Evolutionary conservation across 768 basidiomycete genomes (phyloP).

Genomic region (Amanita fuliginea): DNA sequence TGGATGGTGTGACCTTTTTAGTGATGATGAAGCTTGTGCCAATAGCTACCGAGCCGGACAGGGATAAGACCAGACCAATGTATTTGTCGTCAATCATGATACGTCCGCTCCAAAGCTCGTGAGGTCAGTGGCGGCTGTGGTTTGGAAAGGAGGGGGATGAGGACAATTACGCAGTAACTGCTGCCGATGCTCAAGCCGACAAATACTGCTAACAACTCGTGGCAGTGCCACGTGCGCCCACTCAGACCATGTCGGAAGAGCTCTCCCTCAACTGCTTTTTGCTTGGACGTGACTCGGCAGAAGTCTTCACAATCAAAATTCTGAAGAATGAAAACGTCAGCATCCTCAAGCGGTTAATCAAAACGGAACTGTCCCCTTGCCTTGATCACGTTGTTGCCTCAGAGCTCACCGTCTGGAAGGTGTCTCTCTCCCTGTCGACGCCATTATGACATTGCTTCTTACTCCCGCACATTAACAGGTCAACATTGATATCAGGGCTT

Average conservation of each 20-base stretch:
- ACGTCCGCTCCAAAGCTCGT: neutral
- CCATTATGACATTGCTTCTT: neutral
- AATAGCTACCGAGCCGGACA: conserved; percentile 78
- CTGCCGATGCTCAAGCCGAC: no score
- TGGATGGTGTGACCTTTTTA: conserved; percentile 64
- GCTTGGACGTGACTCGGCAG: neutral
- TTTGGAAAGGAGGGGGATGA: neutral
- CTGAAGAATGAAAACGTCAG: conserved; percentile 6
- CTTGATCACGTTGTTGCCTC: conserved; percentile 6
- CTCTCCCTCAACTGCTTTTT: conserved; percentile 1
- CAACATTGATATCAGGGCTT: no score
- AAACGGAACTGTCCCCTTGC: conserved; percentile 4
- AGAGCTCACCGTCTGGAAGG: conserved; percentile 7
- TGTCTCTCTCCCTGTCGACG: conserved; percentile 5
- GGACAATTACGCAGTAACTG: neutral
- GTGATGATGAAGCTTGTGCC: conserved; percentile 98
- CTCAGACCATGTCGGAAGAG: no score
- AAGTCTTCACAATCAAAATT: conserved; percentile 8
- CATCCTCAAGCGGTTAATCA: conserved; percentile 7
- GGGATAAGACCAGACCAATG: conserved; percentile 83
- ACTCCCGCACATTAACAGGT: no score
- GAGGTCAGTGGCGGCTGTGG: neutral
- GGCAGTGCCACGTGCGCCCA: neutral
- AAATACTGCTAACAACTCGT: neutral
- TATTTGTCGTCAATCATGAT: conserved; percentile 87